Evolutionary conservation across 163 green algal species (phyloP).

Genomic region (Scenedesmus sp.): DNA sequence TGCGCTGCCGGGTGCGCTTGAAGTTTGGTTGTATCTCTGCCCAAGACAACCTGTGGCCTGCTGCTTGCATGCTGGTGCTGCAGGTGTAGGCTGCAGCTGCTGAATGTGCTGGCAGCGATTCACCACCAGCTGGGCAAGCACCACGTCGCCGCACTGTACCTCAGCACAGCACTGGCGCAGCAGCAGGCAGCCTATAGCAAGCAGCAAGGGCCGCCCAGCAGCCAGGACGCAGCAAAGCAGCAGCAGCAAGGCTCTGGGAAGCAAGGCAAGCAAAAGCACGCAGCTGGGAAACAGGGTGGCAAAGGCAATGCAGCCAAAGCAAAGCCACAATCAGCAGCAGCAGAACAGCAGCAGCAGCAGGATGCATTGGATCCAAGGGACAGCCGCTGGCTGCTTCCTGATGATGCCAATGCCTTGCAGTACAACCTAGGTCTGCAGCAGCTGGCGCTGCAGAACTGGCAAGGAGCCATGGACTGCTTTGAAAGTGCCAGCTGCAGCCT

Average conservation of each 20-base stretch:
- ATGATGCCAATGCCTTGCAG: slow-evolving; percentile 30
- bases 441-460: slow-evolving; percentile 55
- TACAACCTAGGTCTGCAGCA: slow-evolving; percentile 68
- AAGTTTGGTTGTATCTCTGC: background rate
- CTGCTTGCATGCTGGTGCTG: background rate
- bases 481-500: slow-evolving; percentile 13
- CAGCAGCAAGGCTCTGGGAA: slow-evolving; percentile 27
- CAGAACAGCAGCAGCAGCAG: slow-evolving; percentile 23
- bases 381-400: slow-evolving; percentile 14
- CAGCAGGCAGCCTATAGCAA: slow-evolving; percentile 13
- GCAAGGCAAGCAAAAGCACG: background rate
- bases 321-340: background rate
- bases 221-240: background rate
- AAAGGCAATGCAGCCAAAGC: slow-evolving; percentile 25
- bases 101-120: slow-evolving; percentile 54
- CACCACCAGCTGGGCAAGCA: slow-evolving; percentile 60
- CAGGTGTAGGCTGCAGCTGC: slow-evolving; percentile 45
- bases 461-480: slow-evolving; percentile 53
- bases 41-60: background rate
- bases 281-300: slow-evolving; percentile 8
- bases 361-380: background rate
- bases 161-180: slow-evolving; percentile 42
- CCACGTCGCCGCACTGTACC: slow-evolving; percentile 54
- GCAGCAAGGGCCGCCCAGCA: slow-evolving; percentile 14
- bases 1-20: background rate